Conservation (phyloP, 2,329 filamentous ascomycete genomes). For the Coleophoma cylindrospora region DNA sequence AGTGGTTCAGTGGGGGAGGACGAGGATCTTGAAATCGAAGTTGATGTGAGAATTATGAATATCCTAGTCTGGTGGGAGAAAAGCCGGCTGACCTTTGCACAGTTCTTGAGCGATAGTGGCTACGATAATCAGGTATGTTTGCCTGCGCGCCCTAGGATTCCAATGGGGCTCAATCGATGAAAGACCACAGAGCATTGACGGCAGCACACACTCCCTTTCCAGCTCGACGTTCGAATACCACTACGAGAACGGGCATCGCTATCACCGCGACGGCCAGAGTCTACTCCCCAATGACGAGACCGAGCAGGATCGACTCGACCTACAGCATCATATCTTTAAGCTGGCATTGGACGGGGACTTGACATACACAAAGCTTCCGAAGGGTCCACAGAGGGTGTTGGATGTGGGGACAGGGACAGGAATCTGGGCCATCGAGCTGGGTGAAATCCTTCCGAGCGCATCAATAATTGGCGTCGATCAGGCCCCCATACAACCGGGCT, state of each 20-base stretch:
- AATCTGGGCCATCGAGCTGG: conserved; percentile 55
- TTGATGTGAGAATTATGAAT: too few relatives aligned
- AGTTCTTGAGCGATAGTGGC: conserved; percentile 6
- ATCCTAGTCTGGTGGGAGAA: too few relatives aligned
- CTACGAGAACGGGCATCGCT: conserved; percentile 41
- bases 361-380: conserved; percentile 8
- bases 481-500: conserved; percentile 49
- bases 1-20: too few relatives aligned
- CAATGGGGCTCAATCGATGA: not conserved
- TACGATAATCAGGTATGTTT: conserved; percentile 4
- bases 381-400: conserved; percentile 30
- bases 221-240: conserved; percentile 37
- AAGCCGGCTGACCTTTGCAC: too few relatives aligned
- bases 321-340: conserved; percentile 10
- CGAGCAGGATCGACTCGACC: conserved; percentile 13
- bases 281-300: conserved; percentile 10
- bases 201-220: conserved; percentile 12
- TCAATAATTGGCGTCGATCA: conserved; percentile 48
- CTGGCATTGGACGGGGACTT: conserved; percentile 13
- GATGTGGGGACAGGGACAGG: conserved; percentile 50
- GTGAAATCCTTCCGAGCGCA: conserved; percentile 34
- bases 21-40: too few relatives aligned
- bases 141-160: too few relatives aligned
- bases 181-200: not conserved
- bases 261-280: conserved; percentile 36